Evolutionary conservation across 768 basidiomycete genomes (phyloP), one percentile per base, ranked within the genome.

Genomic region (Arthromyces matolae): DNA sequence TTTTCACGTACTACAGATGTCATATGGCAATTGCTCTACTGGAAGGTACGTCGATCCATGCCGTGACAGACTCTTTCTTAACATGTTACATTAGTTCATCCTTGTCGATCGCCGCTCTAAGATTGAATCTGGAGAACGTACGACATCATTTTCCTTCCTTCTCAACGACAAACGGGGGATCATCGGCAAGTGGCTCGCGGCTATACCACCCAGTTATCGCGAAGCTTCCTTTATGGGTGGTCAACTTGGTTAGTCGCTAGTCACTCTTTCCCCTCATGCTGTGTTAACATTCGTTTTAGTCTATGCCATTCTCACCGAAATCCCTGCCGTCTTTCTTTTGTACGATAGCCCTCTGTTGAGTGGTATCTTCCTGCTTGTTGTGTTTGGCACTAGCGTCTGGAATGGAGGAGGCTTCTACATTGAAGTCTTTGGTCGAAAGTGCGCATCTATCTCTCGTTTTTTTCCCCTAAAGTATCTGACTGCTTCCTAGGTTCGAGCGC

Each of bases 371-470:
- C 67, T 97, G 19, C 68, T 94, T 31, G 54, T 79, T 54, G 86
- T 97, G 35, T 90, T 97, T 59, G 72, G 79, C 13, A 89, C 93
- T 36, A 88, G 88, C 50, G 92, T 88, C 0, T 98, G 93, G 93
- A 98, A 97, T 61, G 94, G 94, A 8, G 93, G 89, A 19, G 90
- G 89, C 1, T 96, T 85, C 73, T 96, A 96, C 64, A 93, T 96
- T 45, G 93, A 96, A 64, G 93, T 96, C 16, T 96, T 95, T 61
- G 93, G 93, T 23, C 82, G 93, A 69, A 95, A 96, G 93, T 94
- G 53, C 56, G 90, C 79, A 20, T 49, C 49, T 51, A 20, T 13
- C 18, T 24, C 8, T 46, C 16, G 34, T 6, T 33, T 10, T 5
- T 9, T 19, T 50, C 25, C 39, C 37, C 10, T 5, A 9, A 3